phyloP scores from a whole-genome alignment of 306 rosid species.

The Rubus idaeus region DNA sequence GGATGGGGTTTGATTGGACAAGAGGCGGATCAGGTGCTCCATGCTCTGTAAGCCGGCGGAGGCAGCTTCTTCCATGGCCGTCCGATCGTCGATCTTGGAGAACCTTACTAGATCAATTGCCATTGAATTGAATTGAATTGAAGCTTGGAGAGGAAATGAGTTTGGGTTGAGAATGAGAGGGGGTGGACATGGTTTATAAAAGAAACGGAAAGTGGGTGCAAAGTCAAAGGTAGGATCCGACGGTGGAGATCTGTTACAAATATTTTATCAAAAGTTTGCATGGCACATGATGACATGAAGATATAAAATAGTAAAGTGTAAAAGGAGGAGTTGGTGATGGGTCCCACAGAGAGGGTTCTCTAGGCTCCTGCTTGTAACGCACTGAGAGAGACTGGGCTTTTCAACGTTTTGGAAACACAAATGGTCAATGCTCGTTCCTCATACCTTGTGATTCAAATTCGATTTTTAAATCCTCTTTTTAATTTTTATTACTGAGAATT shows the following conservation, averaged over 20 bases:
- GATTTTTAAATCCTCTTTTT: background rate
- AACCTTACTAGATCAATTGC: constrained; percentile 45
- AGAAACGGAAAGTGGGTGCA: constrained; percentile 18
- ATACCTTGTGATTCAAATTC: background rate
- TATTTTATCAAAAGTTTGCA: background rate
- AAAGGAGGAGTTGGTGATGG: background rate
- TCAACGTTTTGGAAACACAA: background rate
- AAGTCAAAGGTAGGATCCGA: constrained; percentile 54
- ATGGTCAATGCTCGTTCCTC: background rate
- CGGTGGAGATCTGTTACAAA: constrained; percentile 48
- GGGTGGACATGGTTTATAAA: constrained; percentile 29
- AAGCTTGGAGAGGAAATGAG: background rate
- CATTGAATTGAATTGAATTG: constrained; percentile 35
- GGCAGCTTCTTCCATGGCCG: constrained; percentile 67
- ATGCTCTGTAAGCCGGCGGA: constrained; percentile 67
- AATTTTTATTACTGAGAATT: background rate
- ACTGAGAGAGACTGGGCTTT: background rate
- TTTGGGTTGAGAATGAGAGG: background rate
- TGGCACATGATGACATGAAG: constrained; percentile 10
- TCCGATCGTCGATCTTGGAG: constrained; percentile 43
- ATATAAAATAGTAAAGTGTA: background rate
- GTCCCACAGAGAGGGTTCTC: background rate
- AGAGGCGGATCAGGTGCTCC: constrained; percentile 55
- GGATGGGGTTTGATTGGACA: constrained; percentile 35
- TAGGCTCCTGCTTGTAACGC: constrained; percentile 2